Percentiles rank a stretch among this genome's conserved stretches.
phyloP scores from a whole-genome alignment of 306 rosid species.

The Pueraria montana region DNA sequence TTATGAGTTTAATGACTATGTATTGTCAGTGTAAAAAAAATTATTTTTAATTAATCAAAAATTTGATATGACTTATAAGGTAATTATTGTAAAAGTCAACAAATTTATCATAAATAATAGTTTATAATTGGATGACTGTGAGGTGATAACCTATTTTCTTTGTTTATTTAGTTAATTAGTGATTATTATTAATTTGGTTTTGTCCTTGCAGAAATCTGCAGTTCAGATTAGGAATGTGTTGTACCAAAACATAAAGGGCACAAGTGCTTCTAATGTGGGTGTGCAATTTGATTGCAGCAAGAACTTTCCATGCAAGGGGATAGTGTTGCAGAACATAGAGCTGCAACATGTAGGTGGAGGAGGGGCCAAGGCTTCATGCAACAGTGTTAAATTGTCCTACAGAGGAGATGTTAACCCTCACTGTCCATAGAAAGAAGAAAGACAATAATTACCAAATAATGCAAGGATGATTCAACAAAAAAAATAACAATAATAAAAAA shows the following conservation, averaged over 20 bases:
- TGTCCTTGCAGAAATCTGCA: constrained; percentile 56
- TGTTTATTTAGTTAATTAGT: not conserved
- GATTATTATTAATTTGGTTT: not conserved
- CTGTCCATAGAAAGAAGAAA: constrained; percentile 42
- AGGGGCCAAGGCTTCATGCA: constrained; percentile 59
- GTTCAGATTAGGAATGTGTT: constrained; percentile 70
- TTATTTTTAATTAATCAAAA: too few species aligned
- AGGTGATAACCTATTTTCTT: too few species aligned
- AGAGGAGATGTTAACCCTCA: constrained; percentile 59
- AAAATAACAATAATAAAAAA: too few species aligned
- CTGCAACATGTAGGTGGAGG: constrained; percentile 43
- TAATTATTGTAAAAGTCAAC: too few species aligned
- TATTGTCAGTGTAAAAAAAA: too few species aligned
- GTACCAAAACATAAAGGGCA: constrained; percentile 75
- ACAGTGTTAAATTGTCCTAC: constrained; percentile 47
- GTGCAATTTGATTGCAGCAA: constrained; percentile 74
- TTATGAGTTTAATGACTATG: too few species aligned
- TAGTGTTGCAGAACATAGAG: constrained; percentile 64
- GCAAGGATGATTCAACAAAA: too few species aligned
- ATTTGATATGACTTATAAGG: too few species aligned
- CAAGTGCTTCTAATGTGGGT: constrained; percentile 75
- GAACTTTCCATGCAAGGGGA: constrained; percentile 62
- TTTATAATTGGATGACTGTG: too few species aligned
- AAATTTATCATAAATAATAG: too few species aligned
- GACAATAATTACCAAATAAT: not conserved